Percentiles rank a stretch among this genome's conserved stretches.
phyloP scores from a whole-genome alignment of 306 rosid genomes.

The Dryas octopetala region DNA sequence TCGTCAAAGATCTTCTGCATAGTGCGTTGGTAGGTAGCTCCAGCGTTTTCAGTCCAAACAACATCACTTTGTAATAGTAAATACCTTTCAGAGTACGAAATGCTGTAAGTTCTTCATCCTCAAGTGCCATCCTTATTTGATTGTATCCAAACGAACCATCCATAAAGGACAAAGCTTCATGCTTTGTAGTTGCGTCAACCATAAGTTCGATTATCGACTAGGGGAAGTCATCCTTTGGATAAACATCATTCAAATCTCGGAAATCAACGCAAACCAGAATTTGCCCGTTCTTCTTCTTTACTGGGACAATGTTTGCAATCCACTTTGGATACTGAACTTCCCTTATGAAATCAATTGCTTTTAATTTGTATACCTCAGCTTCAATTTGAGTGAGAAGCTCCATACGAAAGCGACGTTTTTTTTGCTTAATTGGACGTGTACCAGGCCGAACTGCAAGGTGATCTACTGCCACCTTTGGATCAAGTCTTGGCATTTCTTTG shows the following conservation, averaged over 20 bases:
- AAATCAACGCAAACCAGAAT: not conserved
- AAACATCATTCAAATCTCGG: not conserved
- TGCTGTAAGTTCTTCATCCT: not conserved
- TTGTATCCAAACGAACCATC: not conserved
- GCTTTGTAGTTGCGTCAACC: too few relatives aligned
- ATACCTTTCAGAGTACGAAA: not conserved
- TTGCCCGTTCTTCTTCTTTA: not conserved
- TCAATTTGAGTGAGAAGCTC: not conserved
- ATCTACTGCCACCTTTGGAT: rapidly evolving
- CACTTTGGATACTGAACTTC: not conserved
- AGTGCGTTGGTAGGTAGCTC: not conserved
- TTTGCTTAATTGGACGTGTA: not conserved
- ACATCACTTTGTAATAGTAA: not conserved
- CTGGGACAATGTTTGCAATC: not conserved
- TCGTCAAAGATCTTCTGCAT: not conserved
- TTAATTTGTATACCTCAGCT: not conserved
- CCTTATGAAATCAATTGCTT: not conserved
- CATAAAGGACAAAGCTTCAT: not conserved
- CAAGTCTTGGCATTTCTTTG: not conserved
- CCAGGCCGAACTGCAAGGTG: rapidly evolving
- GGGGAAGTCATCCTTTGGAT: not conserved
- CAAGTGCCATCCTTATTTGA: not conserved
- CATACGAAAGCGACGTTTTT: rapidly evolving
- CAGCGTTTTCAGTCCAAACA: not conserved
- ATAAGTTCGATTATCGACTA: too few relatives aligned